These are phyloP conservation scores for Verticillium tricorpus DNA, from an alignment of 2,329 filamentous ascomycete genomes.

Conservation along the genomic window DNA sequence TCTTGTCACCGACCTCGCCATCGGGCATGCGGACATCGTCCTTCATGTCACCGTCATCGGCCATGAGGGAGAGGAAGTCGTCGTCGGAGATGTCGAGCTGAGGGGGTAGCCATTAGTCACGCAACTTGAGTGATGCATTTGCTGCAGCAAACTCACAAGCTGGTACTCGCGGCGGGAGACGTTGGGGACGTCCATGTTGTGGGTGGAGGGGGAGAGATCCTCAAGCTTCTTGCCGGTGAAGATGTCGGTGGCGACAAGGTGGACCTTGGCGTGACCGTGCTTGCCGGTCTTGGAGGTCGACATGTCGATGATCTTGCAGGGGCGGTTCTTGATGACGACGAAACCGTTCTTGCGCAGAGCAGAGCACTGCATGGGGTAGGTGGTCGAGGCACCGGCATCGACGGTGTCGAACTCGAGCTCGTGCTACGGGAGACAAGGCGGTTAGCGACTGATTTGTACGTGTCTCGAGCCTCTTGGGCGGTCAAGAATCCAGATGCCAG, in stretches of 20 bases:
- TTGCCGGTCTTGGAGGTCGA: constrained; percentile 99
- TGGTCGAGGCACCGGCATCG: constrained; percentile 93
- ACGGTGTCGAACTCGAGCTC: constrained; percentile 79
- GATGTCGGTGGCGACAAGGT: constrained; percentile 96
- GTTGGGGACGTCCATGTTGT: constrained; percentile 97
- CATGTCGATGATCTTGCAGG: constrained; percentile 99
- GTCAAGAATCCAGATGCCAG: background rate
- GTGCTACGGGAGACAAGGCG: constrained; percentile 41
- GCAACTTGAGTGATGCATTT: background rate
- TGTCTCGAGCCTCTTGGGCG: background rate
- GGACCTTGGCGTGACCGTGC: constrained; percentile 99
- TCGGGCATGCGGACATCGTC: constrained; percentile 94
- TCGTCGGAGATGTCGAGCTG: constrained; percentile 93
- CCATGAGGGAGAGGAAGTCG: constrained; percentile 91
- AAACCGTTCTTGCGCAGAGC: constrained; percentile 98
- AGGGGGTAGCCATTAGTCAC: background rate
- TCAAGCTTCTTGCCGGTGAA: constrained; percentile 99
- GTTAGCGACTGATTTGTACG: constrained; percentile 5
- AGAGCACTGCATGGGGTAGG: constrained; percentile 98
- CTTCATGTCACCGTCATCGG: constrained; percentile 79
- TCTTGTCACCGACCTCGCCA: constrained; percentile 82
- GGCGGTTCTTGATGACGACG: constrained; percentile 97
- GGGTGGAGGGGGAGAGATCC: constrained; percentile 96
- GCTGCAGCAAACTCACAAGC: constrained; percentile 62
- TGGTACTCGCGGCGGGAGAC: constrained; percentile 88